A percentile compares a stretch with the other conserved stretches of the same genome.
phyloP scores from a whole-genome alignment of 257 asterid species.

The Solanum phureja region DNA sequence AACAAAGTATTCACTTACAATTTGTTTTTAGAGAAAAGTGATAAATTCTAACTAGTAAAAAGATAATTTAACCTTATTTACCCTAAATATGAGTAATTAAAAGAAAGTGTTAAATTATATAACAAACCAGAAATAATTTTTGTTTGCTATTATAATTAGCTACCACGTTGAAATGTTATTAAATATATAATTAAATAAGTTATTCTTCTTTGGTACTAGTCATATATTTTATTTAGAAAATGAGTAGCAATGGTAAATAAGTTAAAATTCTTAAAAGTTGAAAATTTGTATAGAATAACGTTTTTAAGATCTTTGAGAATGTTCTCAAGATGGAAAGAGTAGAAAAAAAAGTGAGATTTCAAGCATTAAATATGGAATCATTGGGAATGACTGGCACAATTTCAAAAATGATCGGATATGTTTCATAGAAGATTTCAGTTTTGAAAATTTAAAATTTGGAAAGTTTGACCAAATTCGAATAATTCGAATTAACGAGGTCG shows the following conservation, averaged over 20 bases:
- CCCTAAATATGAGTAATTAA: not conserved
- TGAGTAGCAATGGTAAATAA: not conserved
- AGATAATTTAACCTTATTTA: not conserved
- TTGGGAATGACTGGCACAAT: too few species aligned
- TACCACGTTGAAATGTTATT: not conserved
- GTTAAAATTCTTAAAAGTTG: not conserved
- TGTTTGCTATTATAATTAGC: not conserved
- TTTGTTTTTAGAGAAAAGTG: not conserved
- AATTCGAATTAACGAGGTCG: too few species aligned
- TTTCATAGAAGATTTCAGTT: too few species aligned
- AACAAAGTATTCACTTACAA: not conserved
- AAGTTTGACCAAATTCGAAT: too few species aligned
- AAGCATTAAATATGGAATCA: too few species aligned
- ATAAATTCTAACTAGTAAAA: not conserved
- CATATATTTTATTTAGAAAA: not conserved
- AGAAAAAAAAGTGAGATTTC: too few species aligned
- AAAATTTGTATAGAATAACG: too few species aligned
- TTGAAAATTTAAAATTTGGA: too few species aligned
- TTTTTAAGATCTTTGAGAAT: not conserved
- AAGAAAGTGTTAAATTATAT: not conserved
- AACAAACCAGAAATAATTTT: not conserved
- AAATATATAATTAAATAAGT: not conserved
- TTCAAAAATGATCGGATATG: too few species aligned
- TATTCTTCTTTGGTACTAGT: not conserved
- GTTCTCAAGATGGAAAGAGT: not conserved